Base-by-base conservation (phyloP, 495 filamentous ascomycete species). In the Chaetomium fimeti region DNA sequence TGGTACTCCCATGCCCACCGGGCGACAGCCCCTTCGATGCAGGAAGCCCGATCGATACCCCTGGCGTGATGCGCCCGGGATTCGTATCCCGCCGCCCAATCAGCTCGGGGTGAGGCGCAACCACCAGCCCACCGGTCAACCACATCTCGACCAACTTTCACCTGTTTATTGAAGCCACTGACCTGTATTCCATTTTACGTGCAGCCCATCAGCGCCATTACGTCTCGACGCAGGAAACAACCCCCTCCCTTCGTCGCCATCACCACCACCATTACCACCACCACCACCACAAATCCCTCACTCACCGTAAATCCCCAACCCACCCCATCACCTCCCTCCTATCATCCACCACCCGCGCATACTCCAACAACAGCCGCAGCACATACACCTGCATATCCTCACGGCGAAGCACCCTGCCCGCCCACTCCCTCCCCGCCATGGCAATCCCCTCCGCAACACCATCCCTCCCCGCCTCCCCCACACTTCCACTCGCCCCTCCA, bases 371-470 rank as follows among this genome's bases (percentile, higher is more conserved):
- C 57, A 93, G 66, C 57, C 90, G 72, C 66, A 86, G 83, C 49
- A 87, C 81, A 75, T 91, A 92, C 24, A 93, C 79, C 68, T 87
- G 77, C 75, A 92, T 89, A 67, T 92, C 90, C 62, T 90, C 88
- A 55, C 76, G 76, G 57, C 90, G 75, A 32, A 92, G 72, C 27
- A 88, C 88, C 65, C 78, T 83, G 24, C 82, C 78, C 11, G 85
- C 86, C 90, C 90, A 93, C 29, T 80, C 83, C 54, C 81, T 78
- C 3, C 88, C 85, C 24, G 82, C 81, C 61, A 79, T 71, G 24
- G 89, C 89, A 62, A 92, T 87, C 51, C 75, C 71, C 66, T 81
- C 76, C 0, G 85, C 89, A 47, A 48, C 38, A 22, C n/a, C 48
- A 32, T 60, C 55, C 56, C 62, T 60, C 16, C 48, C 56, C 54